phyloP scores from a whole-genome alignment of 495 filamentous ascomycete genomes.

The Trichoderma reesei region DNA sequence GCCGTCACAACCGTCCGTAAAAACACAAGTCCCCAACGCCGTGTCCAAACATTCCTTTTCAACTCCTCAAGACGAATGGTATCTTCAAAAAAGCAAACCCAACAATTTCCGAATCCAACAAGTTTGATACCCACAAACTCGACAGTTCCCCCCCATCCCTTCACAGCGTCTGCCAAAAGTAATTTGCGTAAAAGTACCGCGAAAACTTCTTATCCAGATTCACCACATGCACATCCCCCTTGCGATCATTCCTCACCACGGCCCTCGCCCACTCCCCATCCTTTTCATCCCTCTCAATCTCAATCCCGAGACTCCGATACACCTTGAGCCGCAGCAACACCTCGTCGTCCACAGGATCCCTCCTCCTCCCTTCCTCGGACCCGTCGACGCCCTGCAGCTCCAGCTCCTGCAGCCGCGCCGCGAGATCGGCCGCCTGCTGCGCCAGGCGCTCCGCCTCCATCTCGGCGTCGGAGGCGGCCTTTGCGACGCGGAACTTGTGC shows the following conservation, averaged over 20 bases:
- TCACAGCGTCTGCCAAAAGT: slow-evolving; percentile 87
- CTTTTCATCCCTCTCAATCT: slow-evolving; percentile 66
- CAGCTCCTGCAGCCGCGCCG: slow-evolving; percentile 64
- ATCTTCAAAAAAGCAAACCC: background rate
- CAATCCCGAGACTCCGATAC: slow-evolving; percentile 82
- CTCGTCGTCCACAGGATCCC: slow-evolving; percentile 39
- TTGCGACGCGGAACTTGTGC: slow-evolving; percentile 89
- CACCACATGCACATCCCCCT: slow-evolving; percentile 89
- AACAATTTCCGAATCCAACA: background rate
- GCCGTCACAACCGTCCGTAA: background rate
- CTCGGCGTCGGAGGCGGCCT: slow-evolving; percentile 77
- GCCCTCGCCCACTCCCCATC: slow-evolving; percentile 78
- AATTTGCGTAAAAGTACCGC: slow-evolving; percentile 86
- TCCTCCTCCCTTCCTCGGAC: slow-evolving; percentile 22
- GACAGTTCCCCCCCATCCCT: slow-evolving; percentile 11
- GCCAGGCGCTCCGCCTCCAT: slow-evolving; percentile 84
- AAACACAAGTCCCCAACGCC: background rate
- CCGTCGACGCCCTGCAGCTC: slow-evolving; percentile 73
- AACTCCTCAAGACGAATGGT: slow-evolving; percentile 2
- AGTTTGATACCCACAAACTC: background rate
- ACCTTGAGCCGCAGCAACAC: slow-evolving; percentile 71
- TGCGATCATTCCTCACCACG: slow-evolving; percentile 73
- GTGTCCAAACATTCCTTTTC: background rate
- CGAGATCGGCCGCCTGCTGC: slow-evolving; percentile 67
- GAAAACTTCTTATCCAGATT: slow-evolving; percentile 91